A percentile compares a stretch with the other conserved stretches of the same genome.
phyloP scores from a whole-genome alignment of 2,329 filamentous ascomycete species.

The Alternaria postmessia region DNA sequence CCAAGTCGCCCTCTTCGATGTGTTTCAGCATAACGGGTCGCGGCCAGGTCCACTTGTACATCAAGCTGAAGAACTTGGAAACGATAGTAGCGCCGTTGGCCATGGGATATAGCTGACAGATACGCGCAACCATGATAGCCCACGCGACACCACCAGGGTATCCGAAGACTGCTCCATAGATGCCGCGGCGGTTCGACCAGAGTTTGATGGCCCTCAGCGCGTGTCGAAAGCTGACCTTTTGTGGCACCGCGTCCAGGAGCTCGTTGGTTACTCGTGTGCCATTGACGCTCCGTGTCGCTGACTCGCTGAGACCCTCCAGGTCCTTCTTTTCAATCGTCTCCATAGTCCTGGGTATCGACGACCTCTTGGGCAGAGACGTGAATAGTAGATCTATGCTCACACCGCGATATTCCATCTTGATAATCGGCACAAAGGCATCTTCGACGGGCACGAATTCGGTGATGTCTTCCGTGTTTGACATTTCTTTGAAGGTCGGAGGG shows the following conservation, averaged over 20 bases:
- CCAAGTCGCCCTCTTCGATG: slow-evolving; percentile 81
- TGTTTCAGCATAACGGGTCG: slow-evolving; percentile 89
- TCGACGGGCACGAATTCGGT: slow-evolving; percentile 84
- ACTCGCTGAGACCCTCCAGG: slow-evolving; percentile 84
- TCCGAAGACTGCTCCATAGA: slow-evolving; percentile 95
- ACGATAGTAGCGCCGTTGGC: slow-evolving; percentile 89
- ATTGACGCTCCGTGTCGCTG: slow-evolving; percentile 87
- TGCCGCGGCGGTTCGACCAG: slow-evolving; percentile 90
- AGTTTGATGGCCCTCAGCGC: slow-evolving; percentile 93
- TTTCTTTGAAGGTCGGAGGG: slow-evolving; percentile 77
- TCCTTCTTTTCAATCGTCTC: slow-evolving; percentile 84
- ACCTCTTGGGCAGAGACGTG: slow-evolving; percentile 52
- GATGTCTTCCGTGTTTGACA: slow-evolving; percentile 80
- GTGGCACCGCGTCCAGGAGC: slow-evolving; percentile 86
- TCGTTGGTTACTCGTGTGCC: slow-evolving; percentile 94
- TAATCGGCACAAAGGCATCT: slow-evolving; percentile 94
- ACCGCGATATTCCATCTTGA: slow-evolving; percentile 89
- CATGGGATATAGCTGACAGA: slow-evolving; percentile 95
- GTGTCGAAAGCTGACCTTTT: slow-evolving; percentile 86
- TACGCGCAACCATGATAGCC: slow-evolving; percentile 95
- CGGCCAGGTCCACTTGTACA: slow-evolving; percentile 92
- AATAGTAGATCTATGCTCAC: slow-evolving; percentile 94
- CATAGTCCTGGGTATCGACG: slow-evolving; percentile 64
- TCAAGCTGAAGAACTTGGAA: slow-evolving; percentile 92
- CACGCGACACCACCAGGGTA: slow-evolving; percentile 97